Conservation (phyloP, 1,284 basidiomycete genomes). For the Sporisorium scitamineum region DNA sequence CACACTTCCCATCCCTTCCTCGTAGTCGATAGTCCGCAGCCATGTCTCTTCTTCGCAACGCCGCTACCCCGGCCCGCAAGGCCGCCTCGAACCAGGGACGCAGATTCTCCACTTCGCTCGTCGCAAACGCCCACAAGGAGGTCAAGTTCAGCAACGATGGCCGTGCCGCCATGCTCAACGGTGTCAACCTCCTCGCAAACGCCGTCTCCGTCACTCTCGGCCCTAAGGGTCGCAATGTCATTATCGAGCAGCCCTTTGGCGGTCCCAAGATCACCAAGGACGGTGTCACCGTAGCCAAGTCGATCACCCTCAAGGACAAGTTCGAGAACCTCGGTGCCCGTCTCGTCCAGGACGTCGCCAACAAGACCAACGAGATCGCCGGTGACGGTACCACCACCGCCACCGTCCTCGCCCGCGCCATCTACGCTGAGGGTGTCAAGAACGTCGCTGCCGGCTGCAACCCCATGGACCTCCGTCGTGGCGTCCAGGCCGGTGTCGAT, state of each 20-base stretch:
- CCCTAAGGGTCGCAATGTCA: slow-evolving; percentile 98
- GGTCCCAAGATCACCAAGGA: slow-evolving; percentile 99
- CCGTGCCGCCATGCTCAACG: slow-evolving; percentile 90
- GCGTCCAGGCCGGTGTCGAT: slow-evolving; percentile 95
- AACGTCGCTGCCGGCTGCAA: slow-evolving; percentile 99
- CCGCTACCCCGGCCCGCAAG: slow-evolving; percentile 50
- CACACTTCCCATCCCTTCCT: background rate
- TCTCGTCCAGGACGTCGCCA: slow-evolving; percentile 94
- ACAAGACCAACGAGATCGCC: slow-evolving; percentile 96
- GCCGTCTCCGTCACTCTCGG: slow-evolving; percentile 87
- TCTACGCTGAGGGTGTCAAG: slow-evolving; percentile 98
- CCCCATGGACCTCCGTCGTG: slow-evolving; percentile 98
- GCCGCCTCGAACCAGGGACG: slow-evolving; percentile 51
- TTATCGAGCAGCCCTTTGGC: slow-evolving; percentile 97
- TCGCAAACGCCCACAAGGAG: slow-evolving; percentile 78
- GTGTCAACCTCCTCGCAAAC: slow-evolving; percentile 90
- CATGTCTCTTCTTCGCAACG: slow-evolving; percentile 62
- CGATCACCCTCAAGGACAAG: slow-evolving; percentile 94
- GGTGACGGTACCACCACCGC: slow-evolving; percentile 99
- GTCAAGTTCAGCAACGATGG: slow-evolving; percentile 97
- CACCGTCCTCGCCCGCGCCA: slow-evolving; percentile 94
- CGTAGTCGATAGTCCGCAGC: background rate
- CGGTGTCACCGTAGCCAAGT: slow-evolving; percentile 97
- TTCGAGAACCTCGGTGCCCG: slow-evolving; percentile 99
- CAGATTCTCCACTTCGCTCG: slow-evolving; percentile 57